phyloP scores from a whole-genome alignment of 2,329 filamentous ascomycete species.

The Bipolaris gigantea region DNA sequence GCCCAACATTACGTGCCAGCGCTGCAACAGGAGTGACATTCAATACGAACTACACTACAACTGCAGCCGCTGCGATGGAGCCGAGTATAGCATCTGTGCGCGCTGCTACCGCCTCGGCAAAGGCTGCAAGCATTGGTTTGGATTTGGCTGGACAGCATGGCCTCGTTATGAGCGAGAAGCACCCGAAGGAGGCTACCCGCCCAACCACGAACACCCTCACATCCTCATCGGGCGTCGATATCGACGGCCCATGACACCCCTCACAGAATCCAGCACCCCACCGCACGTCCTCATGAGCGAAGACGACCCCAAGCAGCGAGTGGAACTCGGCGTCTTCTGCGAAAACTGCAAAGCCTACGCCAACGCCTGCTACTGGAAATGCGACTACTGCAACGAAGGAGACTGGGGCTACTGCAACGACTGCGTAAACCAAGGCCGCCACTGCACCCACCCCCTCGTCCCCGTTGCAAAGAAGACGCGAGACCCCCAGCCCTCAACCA shows the following conservation, averaged over 20 bases:
- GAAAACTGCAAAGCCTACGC: constrained; percentile 71
- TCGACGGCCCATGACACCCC: constrained; percentile 29
- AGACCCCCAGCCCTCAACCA: constrained; percentile 10
- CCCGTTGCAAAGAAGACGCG: constrained; percentile 66
- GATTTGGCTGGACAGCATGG: constrained; percentile 76
- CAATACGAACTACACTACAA: constrained; percentile 87
- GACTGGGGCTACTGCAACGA: constrained; percentile 93
- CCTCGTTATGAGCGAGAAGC: constrained; percentile 60
- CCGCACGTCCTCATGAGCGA: constrained; percentile 53
- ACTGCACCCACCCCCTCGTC: constrained; percentile 79
- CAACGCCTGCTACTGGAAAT: constrained; percentile 89
- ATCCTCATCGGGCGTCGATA: constrained; percentile 54
- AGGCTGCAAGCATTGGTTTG: constrained; percentile 86
- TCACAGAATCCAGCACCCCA: constrained; percentile 26
- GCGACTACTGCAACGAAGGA: constrained; percentile 81
- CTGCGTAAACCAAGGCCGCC: constrained; percentile 80
- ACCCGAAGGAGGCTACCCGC: constrained; percentile 47
- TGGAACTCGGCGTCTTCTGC: constrained; percentile 85
- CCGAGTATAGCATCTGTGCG: constrained; percentile 77
- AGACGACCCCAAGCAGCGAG: constrained; percentile 66
- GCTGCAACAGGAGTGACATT: constrained; percentile 71
- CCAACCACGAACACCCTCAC: constrained; percentile 54
- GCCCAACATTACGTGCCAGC: constrained; percentile 72
- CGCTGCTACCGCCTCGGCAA: constrained; percentile 75
- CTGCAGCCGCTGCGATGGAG: constrained; percentile 70